Base-by-base conservation (phyloP, 2,329 filamentous ascomycete genomes). In the Didymella exigua region DNA sequence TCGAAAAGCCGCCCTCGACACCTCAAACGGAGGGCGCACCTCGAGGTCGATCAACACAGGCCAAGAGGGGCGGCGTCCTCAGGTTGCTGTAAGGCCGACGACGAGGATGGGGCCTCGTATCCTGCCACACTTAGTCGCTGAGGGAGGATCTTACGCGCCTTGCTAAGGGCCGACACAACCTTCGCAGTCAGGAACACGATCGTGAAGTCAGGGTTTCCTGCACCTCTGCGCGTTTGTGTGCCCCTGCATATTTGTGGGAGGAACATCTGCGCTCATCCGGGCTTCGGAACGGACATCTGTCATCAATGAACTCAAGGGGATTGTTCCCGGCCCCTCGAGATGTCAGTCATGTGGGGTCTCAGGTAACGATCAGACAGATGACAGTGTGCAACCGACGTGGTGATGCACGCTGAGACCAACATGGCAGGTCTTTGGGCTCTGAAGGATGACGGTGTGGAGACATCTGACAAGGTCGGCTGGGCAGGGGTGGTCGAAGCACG, bases 221-320 rank as follows among this genome's bases (percentile, higher is more conserved):
- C 29, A 31, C 18, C 40, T 37, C 27, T 49, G 34, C 52, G 24
- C 29, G 30, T 45, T 41, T 40, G 34, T 36, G 30, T 36, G 30
- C 52, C 52, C 52, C 46, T 55, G 52, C 46, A 50, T 50, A 37
- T 41, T 21, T 50, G 14, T 43, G 29, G 29, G 52, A 42, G 24
- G 30, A 43, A 49, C 34, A 30, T 24, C 46, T 50, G 52, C 41
- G 33, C 16, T 41, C 36, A 30, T 21, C 52, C 52, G 46, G 52
- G 27, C 36, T 49, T 43, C 47, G 52, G 46, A 50, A 55, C 52
- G 46, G 52, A 50, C 42, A 55, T 55, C 46, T 55, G 52, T 55
- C 52, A 47, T 55, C 21, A 26, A 26, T 24, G 27, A 11, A 41
- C 10, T 36, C 30, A 49, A 42, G 46, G 52, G 47, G 27, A 36